Evolutionary conservation across 2,329 filamentous ascomycete genomes (phyloP).

Genomic region (Neodidymelliopsis sp.): DNA sequence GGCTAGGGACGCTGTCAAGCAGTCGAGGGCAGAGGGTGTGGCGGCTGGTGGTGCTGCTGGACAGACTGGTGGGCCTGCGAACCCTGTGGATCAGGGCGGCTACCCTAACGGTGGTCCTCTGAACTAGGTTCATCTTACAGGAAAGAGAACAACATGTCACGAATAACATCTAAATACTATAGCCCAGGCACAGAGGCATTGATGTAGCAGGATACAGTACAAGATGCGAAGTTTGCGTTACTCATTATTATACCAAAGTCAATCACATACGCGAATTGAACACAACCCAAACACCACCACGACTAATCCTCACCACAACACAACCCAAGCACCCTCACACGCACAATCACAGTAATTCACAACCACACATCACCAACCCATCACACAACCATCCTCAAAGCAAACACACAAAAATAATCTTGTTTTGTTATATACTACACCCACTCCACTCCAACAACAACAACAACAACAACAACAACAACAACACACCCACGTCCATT

Average conservation of each 20-base stretch:
- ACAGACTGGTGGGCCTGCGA: constrained; percentile 57
- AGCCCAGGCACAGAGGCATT: background rate
- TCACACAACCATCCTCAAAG: no score
- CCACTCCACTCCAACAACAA: background rate
- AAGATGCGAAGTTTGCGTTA: no score
- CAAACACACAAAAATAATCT: no score
- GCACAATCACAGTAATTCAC: no score
- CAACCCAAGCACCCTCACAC: no score
- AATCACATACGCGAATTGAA: no score
- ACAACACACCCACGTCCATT: background rate
- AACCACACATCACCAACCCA: no score
- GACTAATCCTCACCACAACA: no score
- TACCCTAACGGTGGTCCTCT: constrained; percentile 31
- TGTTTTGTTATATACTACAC: background rate
- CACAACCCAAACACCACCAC: no score
- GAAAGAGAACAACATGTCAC: background rate
- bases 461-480: background rate
- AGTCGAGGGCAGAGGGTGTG: constrained; percentile 46
- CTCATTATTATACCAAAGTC: no score
- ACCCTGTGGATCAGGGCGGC: constrained; percentile 36
- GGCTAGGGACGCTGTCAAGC: constrained; percentile 51
- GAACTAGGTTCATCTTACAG: constrained; percentile 1
- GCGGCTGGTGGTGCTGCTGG: constrained; percentile 54
- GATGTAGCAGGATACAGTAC: no score
- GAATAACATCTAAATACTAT: background rate